These are phyloP conservation scores for Hordeum marinum DNA, from an alignment of 176 grass and related monocot species.

Conservation along the genomic window DNA sequence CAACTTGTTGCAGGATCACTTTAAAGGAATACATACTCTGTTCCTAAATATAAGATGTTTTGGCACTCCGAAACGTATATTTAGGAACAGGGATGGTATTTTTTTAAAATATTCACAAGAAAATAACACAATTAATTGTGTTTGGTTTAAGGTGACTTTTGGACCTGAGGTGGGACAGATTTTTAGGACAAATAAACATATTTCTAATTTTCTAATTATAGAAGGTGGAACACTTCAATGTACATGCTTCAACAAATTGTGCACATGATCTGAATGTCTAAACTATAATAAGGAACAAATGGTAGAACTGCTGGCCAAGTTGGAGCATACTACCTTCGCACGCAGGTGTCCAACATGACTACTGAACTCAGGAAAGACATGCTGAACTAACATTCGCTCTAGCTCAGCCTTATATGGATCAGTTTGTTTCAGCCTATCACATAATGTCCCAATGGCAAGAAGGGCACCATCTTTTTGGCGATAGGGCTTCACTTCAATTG, in stretches of 20 bases:
- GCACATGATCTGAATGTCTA: neutral
- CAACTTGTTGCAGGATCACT: neutral
- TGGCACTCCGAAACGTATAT: no score
- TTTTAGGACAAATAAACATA: neutral
- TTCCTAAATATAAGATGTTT: no score
- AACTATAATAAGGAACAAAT: slow-evolving; percentile 1
- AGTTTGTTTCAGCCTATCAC: slow-evolving; percentile 91
- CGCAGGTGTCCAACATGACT: slow-evolving; percentile 74
- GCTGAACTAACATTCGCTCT: slow-evolving; percentile 84
- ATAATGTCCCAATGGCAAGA: slow-evolving; percentile 94
- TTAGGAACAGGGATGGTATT: no score
- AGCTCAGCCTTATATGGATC: slow-evolving; percentile 84
- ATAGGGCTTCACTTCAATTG: slow-evolving; percentile 64
- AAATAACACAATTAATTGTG: neutral
- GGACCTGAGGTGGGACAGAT: neutral
- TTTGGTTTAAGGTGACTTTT: neutral
- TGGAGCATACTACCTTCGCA: slow-evolving; percentile 58
- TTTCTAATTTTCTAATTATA: neutral
- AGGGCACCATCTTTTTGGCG: slow-evolving; percentile 95
- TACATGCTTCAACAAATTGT: neutral
- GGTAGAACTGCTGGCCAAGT: neutral
- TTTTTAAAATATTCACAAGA: neutral
- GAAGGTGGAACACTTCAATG: neutral
- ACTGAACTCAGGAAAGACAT: slow-evolving; percentile 83
- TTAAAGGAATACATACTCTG: neutral